Conservation (phyloP, 2,329 filamentous ascomycete genomes). For the Neoarthrinium moseri region DNA sequence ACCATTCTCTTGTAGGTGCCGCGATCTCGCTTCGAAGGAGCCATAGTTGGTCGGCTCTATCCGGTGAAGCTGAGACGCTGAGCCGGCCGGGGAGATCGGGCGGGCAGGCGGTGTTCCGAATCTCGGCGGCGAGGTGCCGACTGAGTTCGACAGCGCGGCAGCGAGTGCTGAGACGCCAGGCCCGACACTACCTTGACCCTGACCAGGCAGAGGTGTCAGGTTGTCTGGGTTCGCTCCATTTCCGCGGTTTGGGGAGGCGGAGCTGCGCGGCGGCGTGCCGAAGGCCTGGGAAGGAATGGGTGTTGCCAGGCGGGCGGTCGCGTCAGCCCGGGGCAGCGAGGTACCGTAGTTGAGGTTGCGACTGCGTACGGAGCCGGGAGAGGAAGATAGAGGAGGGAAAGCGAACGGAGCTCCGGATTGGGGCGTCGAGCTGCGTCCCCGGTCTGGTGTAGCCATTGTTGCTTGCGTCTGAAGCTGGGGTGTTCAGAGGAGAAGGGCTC, state of each 20-base stretch:
- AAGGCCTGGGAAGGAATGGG: conserved; percentile 49
- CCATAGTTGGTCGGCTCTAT: conserved; percentile 72
- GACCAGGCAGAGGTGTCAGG: conserved; percentile 64
- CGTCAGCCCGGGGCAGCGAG: conserved; percentile 56
- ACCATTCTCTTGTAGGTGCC: conserved; percentile 41
- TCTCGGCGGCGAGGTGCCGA: conserved; percentile 68
- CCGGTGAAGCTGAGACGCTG: conserved; percentile 42
- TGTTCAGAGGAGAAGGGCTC: conserved; percentile 10
- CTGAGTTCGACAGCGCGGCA: conserved; percentile 76
- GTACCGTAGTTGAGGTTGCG: conserved; percentile 48
- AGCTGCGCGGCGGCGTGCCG: conserved; percentile 46
- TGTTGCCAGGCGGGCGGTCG: conserved; percentile 60
- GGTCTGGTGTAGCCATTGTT: conserved; percentile 33
- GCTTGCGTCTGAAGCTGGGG: conserved; percentile 3
- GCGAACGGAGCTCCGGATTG: conserved; percentile 31
- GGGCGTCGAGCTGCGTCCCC: conserved; percentile 35
- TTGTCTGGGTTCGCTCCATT: conserved; percentile 38
- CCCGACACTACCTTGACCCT: conserved; percentile 64
- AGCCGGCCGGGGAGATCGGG: conserved; percentile 56
- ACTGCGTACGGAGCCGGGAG: conserved; percentile 44
- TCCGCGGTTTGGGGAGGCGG: conserved; percentile 46
- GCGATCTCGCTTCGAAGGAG: conserved; percentile 73
- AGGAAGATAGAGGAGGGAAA: conserved; percentile 42
- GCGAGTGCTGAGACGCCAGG: conserved; percentile 87
- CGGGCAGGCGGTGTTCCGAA: conserved; percentile 65